Conservation (phyloP, 2,329 filamentous ascomycete genomes). For the Epicoccum sorghinum region DNA sequence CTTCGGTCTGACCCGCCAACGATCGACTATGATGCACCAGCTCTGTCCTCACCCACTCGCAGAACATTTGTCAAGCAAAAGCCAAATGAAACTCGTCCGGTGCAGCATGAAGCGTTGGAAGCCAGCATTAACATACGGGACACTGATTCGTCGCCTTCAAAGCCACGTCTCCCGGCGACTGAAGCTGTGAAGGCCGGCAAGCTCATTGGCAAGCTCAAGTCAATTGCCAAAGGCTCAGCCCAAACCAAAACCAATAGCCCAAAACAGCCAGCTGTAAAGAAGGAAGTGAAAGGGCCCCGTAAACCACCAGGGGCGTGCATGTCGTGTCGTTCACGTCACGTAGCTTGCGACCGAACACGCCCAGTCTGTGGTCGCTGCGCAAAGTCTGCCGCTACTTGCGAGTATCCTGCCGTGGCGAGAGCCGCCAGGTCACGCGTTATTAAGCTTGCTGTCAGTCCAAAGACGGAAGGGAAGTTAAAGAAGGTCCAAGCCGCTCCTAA, state of each 20-base stretch:
- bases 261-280: slow-evolving; percentile 1
- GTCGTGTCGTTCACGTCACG: slow-evolving; percentile 37
- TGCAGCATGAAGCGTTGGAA: neutral
- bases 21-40: neutral
- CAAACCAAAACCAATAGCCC: neutral
- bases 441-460: neutral
- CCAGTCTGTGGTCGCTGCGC: slow-evolving; percentile 74
- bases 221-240: neutral
- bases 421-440: neutral
- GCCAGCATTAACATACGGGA: neutral
- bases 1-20: neutral
- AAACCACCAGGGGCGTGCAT: slow-evolving; percentile 10
- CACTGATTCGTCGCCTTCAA: neutral
- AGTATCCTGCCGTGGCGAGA: neutral
- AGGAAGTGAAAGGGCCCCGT: slow-evolving; percentile 1
- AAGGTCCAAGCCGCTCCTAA: neutral
- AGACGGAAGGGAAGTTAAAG: neutral
- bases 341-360: slow-evolving; percentile 69
- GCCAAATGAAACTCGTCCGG: neutral
- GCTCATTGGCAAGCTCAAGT: neutral
- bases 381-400: slow-evolving; percentile 46
- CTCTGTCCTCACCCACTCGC: neutral
- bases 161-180: neutral
- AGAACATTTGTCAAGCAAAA: slow-evolving; percentile 2
- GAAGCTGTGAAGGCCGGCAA: neutral